Evolutionary conservation across 495 filamentous ascomycete species (phyloP).

Genomic region (Trichoderma gamsii): DNA sequence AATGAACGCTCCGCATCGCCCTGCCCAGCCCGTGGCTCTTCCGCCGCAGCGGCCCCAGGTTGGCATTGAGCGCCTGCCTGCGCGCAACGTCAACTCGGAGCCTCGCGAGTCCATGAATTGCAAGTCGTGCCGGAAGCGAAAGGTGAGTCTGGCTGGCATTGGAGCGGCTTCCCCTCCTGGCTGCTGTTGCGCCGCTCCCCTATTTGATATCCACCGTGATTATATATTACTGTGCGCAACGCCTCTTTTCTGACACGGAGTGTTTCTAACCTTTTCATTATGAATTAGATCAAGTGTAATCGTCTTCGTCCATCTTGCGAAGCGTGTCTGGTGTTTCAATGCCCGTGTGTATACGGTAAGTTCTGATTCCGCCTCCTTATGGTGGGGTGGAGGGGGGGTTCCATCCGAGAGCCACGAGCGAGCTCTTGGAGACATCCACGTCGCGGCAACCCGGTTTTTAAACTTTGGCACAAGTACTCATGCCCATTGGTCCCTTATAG

Average conservation of each 20-base stretch:
- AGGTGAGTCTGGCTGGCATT: conserved; percentile 43
- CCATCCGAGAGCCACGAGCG: not conserved
- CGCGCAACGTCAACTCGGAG: conserved; percentile 65
- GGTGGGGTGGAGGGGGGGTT: not conserved
- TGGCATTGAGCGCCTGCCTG: conserved; percentile 75
- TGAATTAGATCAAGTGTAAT: conserved; percentile 76
- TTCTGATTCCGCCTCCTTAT: conserved; percentile 12
- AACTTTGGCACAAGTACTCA: not conserved
- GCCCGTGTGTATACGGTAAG: conserved; percentile 81
- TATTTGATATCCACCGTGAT: not conserved
- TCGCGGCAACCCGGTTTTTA: not conserved
- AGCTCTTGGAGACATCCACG: not conserved
- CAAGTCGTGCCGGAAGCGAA: conserved; percentile 85
- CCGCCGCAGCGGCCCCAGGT: conserved; percentile 61
- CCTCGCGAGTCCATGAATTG: conserved; percentile 89
- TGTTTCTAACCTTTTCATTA: not conserved
- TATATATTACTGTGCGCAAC: not conserved
- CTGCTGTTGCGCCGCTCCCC: not conserved
- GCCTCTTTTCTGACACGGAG: not conserved
- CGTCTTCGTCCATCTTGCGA: conserved; percentile 76
- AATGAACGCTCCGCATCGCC: conserved; percentile 5
- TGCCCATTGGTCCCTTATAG: conserved; percentile 34
- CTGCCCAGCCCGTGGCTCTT: conserved; percentile 43
- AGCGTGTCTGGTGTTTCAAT: conserved; percentile 82
- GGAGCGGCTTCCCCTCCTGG: not conserved